Conservation (phyloP, 2,329 filamentous ascomycete species). For the Penicillium sp. region DNA sequence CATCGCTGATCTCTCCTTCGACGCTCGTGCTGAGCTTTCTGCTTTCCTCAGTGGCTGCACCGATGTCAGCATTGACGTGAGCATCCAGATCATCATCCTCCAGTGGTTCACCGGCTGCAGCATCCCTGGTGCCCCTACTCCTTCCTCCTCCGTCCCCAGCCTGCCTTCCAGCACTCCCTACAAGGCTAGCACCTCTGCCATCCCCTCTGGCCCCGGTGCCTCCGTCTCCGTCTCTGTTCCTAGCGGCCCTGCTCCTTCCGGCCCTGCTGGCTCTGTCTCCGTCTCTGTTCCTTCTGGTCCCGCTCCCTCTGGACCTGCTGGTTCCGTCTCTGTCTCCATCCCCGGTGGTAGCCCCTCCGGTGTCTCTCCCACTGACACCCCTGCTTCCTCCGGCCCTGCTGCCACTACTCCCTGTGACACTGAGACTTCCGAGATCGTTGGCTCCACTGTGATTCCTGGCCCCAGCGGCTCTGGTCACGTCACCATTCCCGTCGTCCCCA, state of each 20-base stretch:
- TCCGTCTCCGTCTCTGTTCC: slow-evolving; percentile 6
- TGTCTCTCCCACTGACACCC: slow-evolving; percentile 6
- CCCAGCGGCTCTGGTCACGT: background rate
- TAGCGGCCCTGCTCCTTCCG: background rate
- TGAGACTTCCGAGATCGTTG: slow-evolving; percentile 5
- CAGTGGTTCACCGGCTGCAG: slow-evolving; percentile 37
- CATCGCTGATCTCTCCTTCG: slow-evolving; percentile 32
- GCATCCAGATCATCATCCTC: slow-evolving; percentile 54
- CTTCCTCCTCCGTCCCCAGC: slow-evolving; percentile 21
- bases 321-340: background rate
- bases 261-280: background rate
- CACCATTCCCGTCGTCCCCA: slow-evolving; percentile 1
- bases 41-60: slow-evolving; percentile 37
- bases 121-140: slow-evolving; percentile 23
- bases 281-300: background rate
- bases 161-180: slow-evolving; percentile 16
- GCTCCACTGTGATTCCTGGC: slow-evolving; percentile 7
- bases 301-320: slow-evolving; percentile 3
- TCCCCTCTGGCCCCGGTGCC: slow-evolving; percentile 9
- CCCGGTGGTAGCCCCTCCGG: slow-evolving; percentile 1
- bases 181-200: slow-evolving; percentile 9
- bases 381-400: slow-evolving; percentile 5
- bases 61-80: slow-evolving; percentile 28
- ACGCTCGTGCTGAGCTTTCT: slow-evolving; percentile 38
- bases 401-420: slow-evolving; percentile 13